Conservation (phyloP, 2,329 filamentous ascomycete genomes). For the Ophiostoma sp. region DNA sequence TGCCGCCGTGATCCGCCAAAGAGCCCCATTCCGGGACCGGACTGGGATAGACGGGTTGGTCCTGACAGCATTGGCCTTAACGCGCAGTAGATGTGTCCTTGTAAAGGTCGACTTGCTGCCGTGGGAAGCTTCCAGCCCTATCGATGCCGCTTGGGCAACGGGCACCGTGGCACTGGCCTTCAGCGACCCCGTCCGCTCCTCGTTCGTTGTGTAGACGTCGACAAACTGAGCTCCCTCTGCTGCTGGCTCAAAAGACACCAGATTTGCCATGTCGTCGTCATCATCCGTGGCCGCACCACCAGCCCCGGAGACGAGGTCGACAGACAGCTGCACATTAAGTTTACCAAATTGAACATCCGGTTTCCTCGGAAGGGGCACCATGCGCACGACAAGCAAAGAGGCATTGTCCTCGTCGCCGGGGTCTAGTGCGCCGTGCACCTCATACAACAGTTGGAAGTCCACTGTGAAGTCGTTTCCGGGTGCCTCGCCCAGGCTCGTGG, state of each 20-base stretch:
- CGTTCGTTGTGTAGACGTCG: conserved; percentile 5
- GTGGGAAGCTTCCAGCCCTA: neutral
- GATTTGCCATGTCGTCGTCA: neutral
- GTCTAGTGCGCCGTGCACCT: conserved; percentile 2
- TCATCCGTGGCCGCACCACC: neutral
- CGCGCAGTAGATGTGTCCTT: neutral
- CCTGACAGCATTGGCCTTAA: conserved; percentile 7
- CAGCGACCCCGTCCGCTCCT: neutral
- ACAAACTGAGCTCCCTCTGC: neutral
- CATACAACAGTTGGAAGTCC: conserved; percentile 11
- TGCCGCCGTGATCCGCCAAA: neutral
- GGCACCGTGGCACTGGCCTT: neutral
- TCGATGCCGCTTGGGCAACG: neutral
- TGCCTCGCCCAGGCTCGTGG: neutral
- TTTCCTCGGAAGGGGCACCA: neutral
- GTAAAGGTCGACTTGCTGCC: neutral
- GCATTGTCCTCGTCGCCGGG: conserved; percentile 4
- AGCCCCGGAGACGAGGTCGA: neutral
- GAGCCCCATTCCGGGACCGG: neutral
- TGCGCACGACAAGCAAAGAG: neutral
- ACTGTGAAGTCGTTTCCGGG: neutral
- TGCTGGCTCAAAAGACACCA: neutral
- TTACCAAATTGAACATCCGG: neutral
- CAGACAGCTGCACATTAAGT: conserved; percentile 6
- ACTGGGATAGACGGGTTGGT: neutral